These are phyloP conservation scores for Crithidia fasciculata DNA, from an alignment of 208 protist genomes.

Conservation along the genomic window DNA sequence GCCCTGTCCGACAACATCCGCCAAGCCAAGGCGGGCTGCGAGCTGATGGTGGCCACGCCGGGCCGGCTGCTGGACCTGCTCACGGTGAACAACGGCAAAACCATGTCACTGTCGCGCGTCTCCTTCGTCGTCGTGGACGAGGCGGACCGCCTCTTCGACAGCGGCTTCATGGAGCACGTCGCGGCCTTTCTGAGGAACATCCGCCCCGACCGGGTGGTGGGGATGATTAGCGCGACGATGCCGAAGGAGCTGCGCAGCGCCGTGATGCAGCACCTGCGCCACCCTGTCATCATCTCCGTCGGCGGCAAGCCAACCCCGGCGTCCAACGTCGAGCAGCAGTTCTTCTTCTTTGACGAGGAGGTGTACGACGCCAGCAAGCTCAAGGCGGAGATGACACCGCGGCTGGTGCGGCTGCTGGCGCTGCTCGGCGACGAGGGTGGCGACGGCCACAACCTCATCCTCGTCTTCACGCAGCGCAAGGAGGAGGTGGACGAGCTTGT, in stretches of 20 bases:
- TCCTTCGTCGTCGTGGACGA: conserved; percentile 95
- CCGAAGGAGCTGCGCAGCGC: conserved; percentile 84
- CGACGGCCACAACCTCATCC: conserved; percentile 71
- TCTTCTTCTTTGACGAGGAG: conserved; percentile 91
- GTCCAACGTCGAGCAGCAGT: conserved; percentile 91
- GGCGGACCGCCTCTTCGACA: conserved; percentile 95
- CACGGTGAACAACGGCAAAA: conserved; percentile 77
- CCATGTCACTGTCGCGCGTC: conserved; percentile 61
- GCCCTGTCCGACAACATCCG: conserved; percentile 82
- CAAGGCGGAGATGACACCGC: conserved; percentile 56
- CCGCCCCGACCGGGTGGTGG: conserved; percentile 86
- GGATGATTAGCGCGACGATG: conserved; percentile 94
- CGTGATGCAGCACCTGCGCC: conserved; percentile 67
- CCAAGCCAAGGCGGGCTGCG: conserved; percentile 62
- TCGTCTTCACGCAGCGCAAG: conserved; percentile 94
- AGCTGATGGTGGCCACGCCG: conserved; percentile 87
- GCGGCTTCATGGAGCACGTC: conserved; percentile 94
- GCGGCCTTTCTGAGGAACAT: conserved; percentile 90
- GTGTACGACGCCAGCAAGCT: conserved; percentile 71
- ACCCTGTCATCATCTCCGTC: conserved; percentile 90
- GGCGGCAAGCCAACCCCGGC: conserved; percentile 83
- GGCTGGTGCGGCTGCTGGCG: conserved; percentile 86
- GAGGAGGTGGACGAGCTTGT: conserved; percentile 91
- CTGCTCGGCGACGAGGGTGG: conserved; percentile 84
- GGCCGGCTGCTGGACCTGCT: conserved; percentile 90